Base-by-base conservation (phyloP, 2,329 filamentous ascomycete species). In the Scopulariopsis brevicaulis region DNA sequence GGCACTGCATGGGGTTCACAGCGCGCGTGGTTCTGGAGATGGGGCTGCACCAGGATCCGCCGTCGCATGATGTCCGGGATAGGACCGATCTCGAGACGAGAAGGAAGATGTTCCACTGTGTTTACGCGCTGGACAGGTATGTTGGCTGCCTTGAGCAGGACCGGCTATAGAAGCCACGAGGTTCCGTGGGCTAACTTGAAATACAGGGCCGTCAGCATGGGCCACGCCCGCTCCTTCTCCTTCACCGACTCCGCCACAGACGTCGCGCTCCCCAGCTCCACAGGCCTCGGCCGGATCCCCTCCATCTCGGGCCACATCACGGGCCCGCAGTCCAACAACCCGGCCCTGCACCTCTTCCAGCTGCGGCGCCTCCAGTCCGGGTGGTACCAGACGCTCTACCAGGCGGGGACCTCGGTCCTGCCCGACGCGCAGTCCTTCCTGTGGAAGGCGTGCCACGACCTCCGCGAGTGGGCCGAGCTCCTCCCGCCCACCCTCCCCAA, bases 1-100 rank as follows among this genome's bases (percentile, higher is more conserved):
- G 94, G 92, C 92, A 94, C 62, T 73, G 96, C 61, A 89, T 96
- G 58, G 94, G 93, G 7, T 92, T 94, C 68, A 92, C 93, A 7
- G 89, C 89, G 48, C 84, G 93, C 59, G 89, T 91, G 6, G 85
- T 93, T 66, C 82, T 96, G 24, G 94, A 99, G 72, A 74, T 96
- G 34, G 94, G 94, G 8, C 85, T 95, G 59, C 94, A 97, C 70
- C 93, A 96, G 71, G 93, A 97, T 64, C 90, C 91, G 3, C 86
- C 89, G 0, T 78, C 81, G 59, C 85, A 87, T 61, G 80, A 87
- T 18, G 74, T 83, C 32, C 79, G 85, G 12, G 84, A 90, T 59
- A 86, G 84, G 63, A 75, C 81, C 2, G 82, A 84, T 53, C 74
- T 96, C 14, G 89, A 96, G 63, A 77, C 90, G 60, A 83, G 93